Base-by-base conservation (phyloP, 257 asterid genomes). In the Ballota nigra region DNA sequence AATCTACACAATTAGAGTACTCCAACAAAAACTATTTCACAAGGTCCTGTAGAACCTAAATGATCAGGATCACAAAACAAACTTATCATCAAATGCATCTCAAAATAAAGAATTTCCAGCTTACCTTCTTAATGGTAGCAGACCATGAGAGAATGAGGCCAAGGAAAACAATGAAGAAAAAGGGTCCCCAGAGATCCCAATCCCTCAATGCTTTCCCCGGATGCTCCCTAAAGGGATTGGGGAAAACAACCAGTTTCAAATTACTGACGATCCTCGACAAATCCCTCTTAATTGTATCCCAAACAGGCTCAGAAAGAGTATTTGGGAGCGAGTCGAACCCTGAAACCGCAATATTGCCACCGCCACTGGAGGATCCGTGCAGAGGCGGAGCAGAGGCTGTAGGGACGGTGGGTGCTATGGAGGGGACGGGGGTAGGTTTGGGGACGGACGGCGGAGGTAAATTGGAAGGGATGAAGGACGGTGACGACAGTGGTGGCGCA, bases 161-260 rank as follows among this genome's bases (percentile, higher is more conserved):
- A 52, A 95, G 96, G 80, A 95, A 95, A 38, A 95, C 98, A 83
- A 95, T 92, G 84, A 92, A 92, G 88, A 95, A 89, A 65, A 92
- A 92, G 1, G 99, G 98, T 0, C 99, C 98, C 97, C 97, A 92
- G 1, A 95, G 90, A 86, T 95, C 98, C 96, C 96, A 95, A 82
- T 89, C 99, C 74, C 96, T 81, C 83, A 92, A 80, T 15, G 99
- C 97, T 77, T 89, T 95, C 15, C 99, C 98, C 3, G 98, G 99
- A 84, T 95, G 97, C 68, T 95, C 98, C 81, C 98, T 83, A 69
- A 6, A 82, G 3, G 98, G 99, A 66, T 95, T 95, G 43, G 98
- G 98, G 79, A 95, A 91, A 68, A 95, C 97, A 64, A 95, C 97
- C 71, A 95, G 82, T 80, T 88, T 95, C 92, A 95, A 83, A 78